phyloP scores from a whole-genome alignment of 331 rosid genomes.

The Stylosanthes scabra region DNA sequence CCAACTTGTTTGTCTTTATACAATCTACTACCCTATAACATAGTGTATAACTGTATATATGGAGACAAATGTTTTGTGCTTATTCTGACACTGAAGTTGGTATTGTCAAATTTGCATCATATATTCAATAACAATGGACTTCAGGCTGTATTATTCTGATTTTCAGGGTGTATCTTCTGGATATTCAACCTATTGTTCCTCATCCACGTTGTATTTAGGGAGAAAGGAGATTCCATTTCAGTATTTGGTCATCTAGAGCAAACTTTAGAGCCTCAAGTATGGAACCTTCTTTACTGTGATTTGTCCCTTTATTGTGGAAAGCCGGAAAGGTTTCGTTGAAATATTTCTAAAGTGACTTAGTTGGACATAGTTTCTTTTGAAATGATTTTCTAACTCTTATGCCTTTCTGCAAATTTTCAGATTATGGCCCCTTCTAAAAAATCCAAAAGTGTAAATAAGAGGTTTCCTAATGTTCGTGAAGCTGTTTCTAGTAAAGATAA shows the following conservation, averaged over 20 bases:
- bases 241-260: conserved; percentile 10
- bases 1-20: conserved; percentile 13
- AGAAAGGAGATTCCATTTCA: conserved; percentile 32
- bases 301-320: conserved; percentile 12
- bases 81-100: conserved; percentile 21
- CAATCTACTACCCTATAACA: conserved; percentile 10
- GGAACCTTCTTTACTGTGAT: neutral
- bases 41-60: conserved; percentile 9
- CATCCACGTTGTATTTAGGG: conserved; percentile 27
- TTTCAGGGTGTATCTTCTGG: conserved; percentile 35
- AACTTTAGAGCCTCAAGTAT: conserved; percentile 32
- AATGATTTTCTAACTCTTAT: conserved; percentile 37
- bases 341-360: neutral
- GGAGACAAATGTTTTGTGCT: conserved; percentile 15
- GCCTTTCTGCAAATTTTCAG: conserved; percentile 52
- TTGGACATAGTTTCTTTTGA: conserved; percentile 13
- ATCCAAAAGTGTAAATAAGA: conserved; percentile 77
- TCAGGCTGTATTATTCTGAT: conserved; percentile 25
- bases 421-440: conserved; percentile 85
- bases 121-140: conserved; percentile 19
- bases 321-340: conserved; percentile 4
- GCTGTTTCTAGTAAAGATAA: conserved; percentile 63
- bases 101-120: conserved; percentile 20
- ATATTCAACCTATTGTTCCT: conserved; percentile 20
- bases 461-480: conserved; percentile 61